Conservation (phyloP, 2,329 filamentous ascomycete genomes). For the Pestalotiopsis sp. region DNA sequence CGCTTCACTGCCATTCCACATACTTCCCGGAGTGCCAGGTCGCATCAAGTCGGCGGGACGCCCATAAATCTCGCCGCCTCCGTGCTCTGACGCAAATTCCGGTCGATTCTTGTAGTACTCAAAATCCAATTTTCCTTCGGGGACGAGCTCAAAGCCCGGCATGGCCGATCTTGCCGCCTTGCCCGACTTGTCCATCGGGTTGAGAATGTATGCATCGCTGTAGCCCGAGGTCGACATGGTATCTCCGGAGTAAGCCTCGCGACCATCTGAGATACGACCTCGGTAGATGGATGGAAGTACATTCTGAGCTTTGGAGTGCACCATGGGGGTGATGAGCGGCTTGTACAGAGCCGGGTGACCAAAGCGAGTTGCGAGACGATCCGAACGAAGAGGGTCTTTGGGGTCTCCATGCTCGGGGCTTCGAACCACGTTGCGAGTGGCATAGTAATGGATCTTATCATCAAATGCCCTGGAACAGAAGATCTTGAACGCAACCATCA, state of each 20-base stretch:
- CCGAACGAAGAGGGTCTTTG: constrained; percentile 60
- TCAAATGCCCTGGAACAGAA: constrained; percentile 82
- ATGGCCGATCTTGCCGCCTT: constrained; percentile 43
- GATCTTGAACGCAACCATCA: constrained; percentile 83
- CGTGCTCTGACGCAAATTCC: constrained; percentile 85
- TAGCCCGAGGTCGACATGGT: constrained; percentile 68
- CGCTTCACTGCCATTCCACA: constrained; percentile 44
- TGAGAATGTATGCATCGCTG: constrained; percentile 80
- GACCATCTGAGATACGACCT: constrained; percentile 73
- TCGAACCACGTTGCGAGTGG: constrained; percentile 59
- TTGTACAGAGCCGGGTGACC: constrained; percentile 91
- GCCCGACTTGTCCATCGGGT: constrained; percentile 70
- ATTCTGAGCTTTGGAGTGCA: constrained; percentile 86
- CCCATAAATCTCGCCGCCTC: constrained; percentile 73
- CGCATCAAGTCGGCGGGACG: constrained; percentile 60
- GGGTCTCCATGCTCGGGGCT: constrained; percentile 45
- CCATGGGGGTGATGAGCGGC: constrained; percentile 91
- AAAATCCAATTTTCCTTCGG: constrained; percentile 85
- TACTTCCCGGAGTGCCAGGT: constrained; percentile 62
- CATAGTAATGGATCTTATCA: constrained; percentile 78
- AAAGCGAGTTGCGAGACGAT: constrained; percentile 76
- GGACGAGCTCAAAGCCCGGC: constrained; percentile 86
- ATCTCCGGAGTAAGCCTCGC: constrained; percentile 60
- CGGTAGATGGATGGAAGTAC: constrained; percentile 84
- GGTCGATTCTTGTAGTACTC: constrained; percentile 88